Conservation (phyloP, 1,284 basidiomycete species). For the Coniferiporia weirii region DNA sequence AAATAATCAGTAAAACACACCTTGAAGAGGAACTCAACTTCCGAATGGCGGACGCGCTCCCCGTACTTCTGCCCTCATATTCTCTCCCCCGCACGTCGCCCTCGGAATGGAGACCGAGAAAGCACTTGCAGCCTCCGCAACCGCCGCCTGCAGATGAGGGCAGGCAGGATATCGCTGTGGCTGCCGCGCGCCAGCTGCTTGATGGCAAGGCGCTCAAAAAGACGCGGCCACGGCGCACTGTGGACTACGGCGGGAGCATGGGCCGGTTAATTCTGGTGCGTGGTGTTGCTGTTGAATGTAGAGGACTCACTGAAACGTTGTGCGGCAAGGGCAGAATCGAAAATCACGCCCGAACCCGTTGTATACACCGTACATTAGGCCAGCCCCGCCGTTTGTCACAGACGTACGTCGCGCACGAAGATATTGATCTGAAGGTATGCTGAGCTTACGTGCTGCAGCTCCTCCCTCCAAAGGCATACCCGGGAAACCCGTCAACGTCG, state of each 20-base stretch:
- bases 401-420: conserved; percentile 51
- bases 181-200: conserved; percentile 58
- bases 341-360: conserved; percentile 72
- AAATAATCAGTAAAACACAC: too few relatives aligned
- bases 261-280: conserved; percentile 79
- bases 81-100: conserved; percentile 6
- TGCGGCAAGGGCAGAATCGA: conserved; percentile 26
- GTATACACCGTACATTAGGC: conserved; percentile 72
- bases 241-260: conserved; percentile 89
- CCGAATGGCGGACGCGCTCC: conserved; percentile 9
- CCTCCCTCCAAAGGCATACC: conserved; percentile 87
- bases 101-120: conserved; percentile 38
- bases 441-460: conserved; percentile 47
- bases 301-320: neutral
- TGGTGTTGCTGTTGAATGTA: conserved; percentile 15
- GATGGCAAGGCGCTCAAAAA: conserved; percentile 82
- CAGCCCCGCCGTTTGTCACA: conserved; percentile 77
- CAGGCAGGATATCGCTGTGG: conserved; percentile 70
- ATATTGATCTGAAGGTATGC: conserved; percentile 11
- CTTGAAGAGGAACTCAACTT: neutral
- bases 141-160: conserved; percentile 76
- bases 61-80: conserved; percentile 15
- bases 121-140: conserved; percentile 44
- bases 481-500: conserved; percentile 84
- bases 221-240: conserved; percentile 87